Conservation (phyloP, 2,329 filamentous ascomycete genomes). For the Diaporthe aspalathi region DNA sequence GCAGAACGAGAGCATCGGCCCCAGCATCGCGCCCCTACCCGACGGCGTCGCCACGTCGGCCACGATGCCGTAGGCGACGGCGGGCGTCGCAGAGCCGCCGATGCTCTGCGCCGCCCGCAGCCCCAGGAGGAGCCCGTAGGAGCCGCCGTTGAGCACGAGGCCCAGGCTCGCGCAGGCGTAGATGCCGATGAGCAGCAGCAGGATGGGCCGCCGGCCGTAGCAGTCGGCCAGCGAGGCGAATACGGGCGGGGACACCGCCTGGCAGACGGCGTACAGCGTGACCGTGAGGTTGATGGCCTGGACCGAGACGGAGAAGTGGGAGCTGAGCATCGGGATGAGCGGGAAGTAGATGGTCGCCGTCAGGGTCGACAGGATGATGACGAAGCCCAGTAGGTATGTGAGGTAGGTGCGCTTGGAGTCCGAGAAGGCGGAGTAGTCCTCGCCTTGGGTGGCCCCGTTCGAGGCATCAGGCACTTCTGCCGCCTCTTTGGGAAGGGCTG, state of each 20-base stretch:
- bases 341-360: slow-evolving; percentile 59
- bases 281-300: slow-evolving; percentile 55
- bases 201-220: slow-evolving; percentile 66
- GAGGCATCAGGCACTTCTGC: not conserved
- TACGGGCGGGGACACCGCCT: slow-evolving; percentile 66
- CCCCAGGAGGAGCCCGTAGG: slow-evolving; percentile 65
- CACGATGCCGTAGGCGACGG: slow-evolving; percentile 74
- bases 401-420: not conserved
- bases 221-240: slow-evolving; percentile 68
- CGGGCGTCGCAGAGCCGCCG: slow-evolving; percentile 72
- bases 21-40: slow-evolving; percentile 76
- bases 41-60: slow-evolving; percentile 73
- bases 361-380: slow-evolving; percentile 23
- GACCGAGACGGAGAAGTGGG: slow-evolving; percentile 46
- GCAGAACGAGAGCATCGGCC: slow-evolving; percentile 65
- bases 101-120: slow-evolving; percentile 68
- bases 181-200: slow-evolving; percentile 64
- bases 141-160: slow-evolving; percentile 60
- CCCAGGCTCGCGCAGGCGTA: slow-evolving; percentile 66
- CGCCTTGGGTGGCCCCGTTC: not conserved
- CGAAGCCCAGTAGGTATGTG: not conserved
- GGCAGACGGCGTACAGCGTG: slow-evolving; percentile 70
- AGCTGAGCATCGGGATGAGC: slow-evolving; percentile 48
- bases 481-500: not conserved
- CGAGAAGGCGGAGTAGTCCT: not conserved